Evolutionary conservation across 1,139 yeast genomes (phyloP), one percentile per base, ranked within the genome.

Genomic region (Geotrichum candidum): DNA sequence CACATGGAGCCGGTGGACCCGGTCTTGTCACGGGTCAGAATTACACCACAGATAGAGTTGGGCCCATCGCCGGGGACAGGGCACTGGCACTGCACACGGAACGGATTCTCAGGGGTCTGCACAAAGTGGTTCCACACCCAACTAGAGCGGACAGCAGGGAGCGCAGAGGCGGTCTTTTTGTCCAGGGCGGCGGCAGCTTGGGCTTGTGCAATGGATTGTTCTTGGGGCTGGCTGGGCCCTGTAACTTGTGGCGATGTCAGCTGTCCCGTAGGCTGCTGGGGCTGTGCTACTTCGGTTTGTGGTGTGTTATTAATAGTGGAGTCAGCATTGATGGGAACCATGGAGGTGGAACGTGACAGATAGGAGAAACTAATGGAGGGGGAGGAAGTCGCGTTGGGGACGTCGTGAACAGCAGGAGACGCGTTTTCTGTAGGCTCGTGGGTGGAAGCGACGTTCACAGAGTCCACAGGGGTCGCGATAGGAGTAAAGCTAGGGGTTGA

Each of bases 381-480:
- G 9, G 48, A 41, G 18, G 48, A 41, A 15, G 48, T 41, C 18
- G 48, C 6, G 23, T 41, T 41, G 10, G 48, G 18, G 7, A 41
- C 22, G 22, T 41, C 48, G 22, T 41, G 18, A 41, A 41, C 48
- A 15, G 5, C 23, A n/a, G 48, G 22, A n/a, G 48, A n/a, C 48
- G 18, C 48, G 18, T n/a, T 41, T n/a, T 41, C 69, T 66, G 57
- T 74, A 77, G 56, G 51, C 51, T 25, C 31, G 29, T 23, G 51
- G 1, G 31, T 22, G 35, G n/a, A 25, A 41, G 45, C 7, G 53
- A 22, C 15, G 50, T 29, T 35, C 55, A 35, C 5, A 41, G 29
- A 50, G 51, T 29, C 31, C 29, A 38, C 15, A 22, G 29, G 45
- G 48, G 23, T 11, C 29, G 45, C 45, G 11, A 41, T 31, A 23